phyloP scores from a whole-genome alignment of 2,329 filamentous ascomycete species.

The Tolypocladium endophyticum region DNA sequence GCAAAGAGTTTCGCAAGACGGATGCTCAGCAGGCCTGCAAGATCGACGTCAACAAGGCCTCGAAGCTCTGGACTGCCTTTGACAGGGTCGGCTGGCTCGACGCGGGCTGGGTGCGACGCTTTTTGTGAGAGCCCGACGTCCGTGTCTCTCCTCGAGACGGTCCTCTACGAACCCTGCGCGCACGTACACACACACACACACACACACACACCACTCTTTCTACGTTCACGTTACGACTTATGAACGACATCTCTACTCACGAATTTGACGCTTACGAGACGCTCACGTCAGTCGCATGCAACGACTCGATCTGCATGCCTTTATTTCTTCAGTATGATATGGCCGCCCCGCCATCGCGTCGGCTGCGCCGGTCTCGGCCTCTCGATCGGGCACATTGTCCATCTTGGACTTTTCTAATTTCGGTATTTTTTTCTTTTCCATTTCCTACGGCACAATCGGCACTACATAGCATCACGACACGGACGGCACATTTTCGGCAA shows the following conservation, averaged over 20 bases:
- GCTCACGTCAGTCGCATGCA: neutral
- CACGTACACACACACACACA: neutral
- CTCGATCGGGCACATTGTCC: neutral
- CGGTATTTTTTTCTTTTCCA: neutral
- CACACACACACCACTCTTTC: neutral
- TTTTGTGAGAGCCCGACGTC: constrained; percentile 14
- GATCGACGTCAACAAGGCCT: constrained; percentile 96
- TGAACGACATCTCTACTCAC: neutral
- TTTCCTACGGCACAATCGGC: constrained; percentile 2
- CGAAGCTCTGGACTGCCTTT: constrained; percentile 82
- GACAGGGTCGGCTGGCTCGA: constrained; percentile 80
- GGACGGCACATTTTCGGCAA: constrained; percentile 19
- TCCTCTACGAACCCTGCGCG: neutral
- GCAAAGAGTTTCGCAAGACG: constrained; percentile 88
- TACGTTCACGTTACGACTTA: neutral
- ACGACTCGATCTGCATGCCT: neutral
- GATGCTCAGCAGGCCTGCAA: constrained; percentile 95
- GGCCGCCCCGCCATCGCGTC: neutral
- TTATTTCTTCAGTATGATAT: neutral
- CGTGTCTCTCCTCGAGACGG: neutral
- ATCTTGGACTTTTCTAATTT: constrained; percentile 2
- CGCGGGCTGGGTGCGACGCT: constrained; percentile 29
- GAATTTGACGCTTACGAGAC: neutral
- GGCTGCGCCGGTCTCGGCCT: neutral
- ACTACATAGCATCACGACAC: constrained; percentile 18